These are phyloP conservation scores for Streptanthus diversifolius DNA, from an alignment of 345 rosid genomes.

Conservation along the genomic window DNA sequence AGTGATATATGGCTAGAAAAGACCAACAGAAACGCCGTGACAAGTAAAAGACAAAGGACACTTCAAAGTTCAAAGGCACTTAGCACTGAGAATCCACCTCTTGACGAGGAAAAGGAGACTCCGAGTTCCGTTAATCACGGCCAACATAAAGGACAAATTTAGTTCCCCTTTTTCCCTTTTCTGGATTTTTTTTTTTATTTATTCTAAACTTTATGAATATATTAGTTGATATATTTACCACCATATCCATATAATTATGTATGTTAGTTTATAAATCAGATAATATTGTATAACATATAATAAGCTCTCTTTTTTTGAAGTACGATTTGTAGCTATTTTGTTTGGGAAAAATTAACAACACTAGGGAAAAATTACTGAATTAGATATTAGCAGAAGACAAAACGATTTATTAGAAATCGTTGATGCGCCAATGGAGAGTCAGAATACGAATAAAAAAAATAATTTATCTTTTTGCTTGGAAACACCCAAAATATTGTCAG, in stretches of 20 bases:
- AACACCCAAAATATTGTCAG: too few species aligned
- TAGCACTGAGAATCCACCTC: slow-evolving; percentile 24
- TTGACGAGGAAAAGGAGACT: slow-evolving; percentile 18
- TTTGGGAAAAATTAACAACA: too few species aligned
- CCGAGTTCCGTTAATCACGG: slow-evolving; percentile 29
- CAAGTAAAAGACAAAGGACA: slow-evolving; percentile 27
- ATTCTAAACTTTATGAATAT: not conserved
- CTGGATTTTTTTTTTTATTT: not conserved
- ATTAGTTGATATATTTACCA: not conserved
- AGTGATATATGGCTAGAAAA: slow-evolving; percentile 5
- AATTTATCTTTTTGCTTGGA: too few species aligned
- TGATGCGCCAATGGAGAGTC: too few species aligned
- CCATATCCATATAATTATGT: not conserved
- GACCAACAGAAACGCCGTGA: slow-evolving; percentile 16
- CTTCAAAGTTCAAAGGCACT: slow-evolving; percentile 7
- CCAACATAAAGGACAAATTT: slow-evolving; percentile 5
- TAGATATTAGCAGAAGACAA: too few species aligned
- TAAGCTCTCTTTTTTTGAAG: too few species aligned
- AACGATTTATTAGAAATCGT: too few species aligned
- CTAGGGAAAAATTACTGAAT: too few species aligned
- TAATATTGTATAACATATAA: too few species aligned
- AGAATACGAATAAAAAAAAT: too few species aligned
- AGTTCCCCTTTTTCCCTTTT: not conserved
- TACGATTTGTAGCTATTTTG: too few species aligned
- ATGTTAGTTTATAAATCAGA: not conserved